Percentiles rank a stretch among this genome's conserved stretches.
phyloP scores from a whole-genome alignment of 345 rosid species.

The Citrus mangshanensis region DNA sequence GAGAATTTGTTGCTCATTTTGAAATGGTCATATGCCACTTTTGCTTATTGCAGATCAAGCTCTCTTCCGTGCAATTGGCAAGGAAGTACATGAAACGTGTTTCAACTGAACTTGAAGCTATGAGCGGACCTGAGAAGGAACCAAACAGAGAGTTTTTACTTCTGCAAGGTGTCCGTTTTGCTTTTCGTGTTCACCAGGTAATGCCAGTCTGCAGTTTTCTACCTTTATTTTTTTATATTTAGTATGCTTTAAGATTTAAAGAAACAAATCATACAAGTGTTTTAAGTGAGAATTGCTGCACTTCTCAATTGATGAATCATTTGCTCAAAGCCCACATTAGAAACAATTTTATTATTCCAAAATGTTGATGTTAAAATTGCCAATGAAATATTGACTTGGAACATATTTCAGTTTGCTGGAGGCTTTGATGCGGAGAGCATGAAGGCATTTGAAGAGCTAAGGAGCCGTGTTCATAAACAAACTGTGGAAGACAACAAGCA shows the following conservation, averaged over 20 bases:
- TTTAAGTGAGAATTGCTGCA: not conserved
- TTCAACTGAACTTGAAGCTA: conserved; percentile 73
- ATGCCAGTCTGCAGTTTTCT: not conserved
- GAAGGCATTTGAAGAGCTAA: conserved; percentile 94
- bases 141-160: conserved; percentile 90
- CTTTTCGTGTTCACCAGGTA: conserved; percentile 98
- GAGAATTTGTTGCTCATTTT: not conserved
- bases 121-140: conserved; percentile 79
- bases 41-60: conserved; percentile 69
- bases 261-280: not conserved
- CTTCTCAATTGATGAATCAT: not conserved
- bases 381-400: not conserved
- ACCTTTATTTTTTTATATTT: not conserved
- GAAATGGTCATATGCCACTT: not conserved
- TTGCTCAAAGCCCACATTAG: not conserved
- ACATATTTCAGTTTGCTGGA: conserved; percentile 76
- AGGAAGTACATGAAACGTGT: conserved; percentile 97
- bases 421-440: conserved; percentile 98
- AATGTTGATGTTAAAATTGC: not conserved
- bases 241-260: not conserved
- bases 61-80: conserved; percentile 90
- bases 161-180: conserved; percentile 93
- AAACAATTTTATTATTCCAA: not conserved
- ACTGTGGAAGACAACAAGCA: conserved; percentile 40
- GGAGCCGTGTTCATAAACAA: conserved; percentile 64